A percentile compares a stretch with the other conserved stretches of the same genome.
phyloP scores from a whole-genome alignment of 169 alveolate species.

The Cryptosporidium ubiquitum region DNA sequence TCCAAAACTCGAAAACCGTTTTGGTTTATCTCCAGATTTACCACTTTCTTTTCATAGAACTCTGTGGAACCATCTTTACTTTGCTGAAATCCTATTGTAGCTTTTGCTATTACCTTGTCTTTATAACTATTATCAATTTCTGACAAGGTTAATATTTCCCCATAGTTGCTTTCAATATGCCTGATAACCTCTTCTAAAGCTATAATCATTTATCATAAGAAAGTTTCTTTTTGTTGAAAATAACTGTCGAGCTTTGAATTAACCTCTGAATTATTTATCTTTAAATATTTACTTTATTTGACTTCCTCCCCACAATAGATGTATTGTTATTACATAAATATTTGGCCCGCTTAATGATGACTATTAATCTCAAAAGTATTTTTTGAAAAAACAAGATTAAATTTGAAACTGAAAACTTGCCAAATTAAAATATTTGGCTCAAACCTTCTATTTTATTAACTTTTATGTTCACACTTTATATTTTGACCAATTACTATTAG shows the following conservation, averaged over 20 bases:
- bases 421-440: background rate
- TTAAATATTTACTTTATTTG: background rate
- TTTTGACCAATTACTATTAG: background rate
- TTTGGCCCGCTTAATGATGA: background rate
- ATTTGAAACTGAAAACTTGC: background rate
- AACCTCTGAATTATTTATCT: background rate
- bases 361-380: no score
- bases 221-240: background rate
- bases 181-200: conserved; percentile 11
- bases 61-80: background rate
- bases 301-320: background rate
- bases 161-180: conserved; percentile 1
- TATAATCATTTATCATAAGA: background rate
- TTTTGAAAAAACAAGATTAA: no score
- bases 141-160: conserved; percentile 1
- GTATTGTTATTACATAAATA: background rate
- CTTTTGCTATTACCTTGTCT: background rate
- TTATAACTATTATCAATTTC: conserved; percentile 21
- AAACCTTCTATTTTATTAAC: background rate
- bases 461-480: background rate
- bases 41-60: background rate
- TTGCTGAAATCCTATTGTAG: background rate
- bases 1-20: conserved; percentile 2
- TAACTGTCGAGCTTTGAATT: background rate
- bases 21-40: conserved; percentile 11